phyloP scores from a whole-genome alignment of 345 rosid genomes.

The Corchorus olitorius region DNA sequence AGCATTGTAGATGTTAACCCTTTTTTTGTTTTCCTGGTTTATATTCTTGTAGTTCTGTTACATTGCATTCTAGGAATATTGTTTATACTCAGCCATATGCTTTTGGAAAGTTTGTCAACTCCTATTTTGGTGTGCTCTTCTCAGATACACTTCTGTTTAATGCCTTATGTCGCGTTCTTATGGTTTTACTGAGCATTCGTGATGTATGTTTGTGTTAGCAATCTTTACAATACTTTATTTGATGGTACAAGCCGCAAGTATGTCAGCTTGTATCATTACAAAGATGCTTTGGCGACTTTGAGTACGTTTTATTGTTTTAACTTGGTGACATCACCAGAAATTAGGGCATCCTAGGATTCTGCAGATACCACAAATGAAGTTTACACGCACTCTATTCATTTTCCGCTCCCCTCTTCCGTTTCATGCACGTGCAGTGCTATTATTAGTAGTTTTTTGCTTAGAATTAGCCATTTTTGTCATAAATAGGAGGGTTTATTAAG shows the following conservation, averaged over 20 bases:
- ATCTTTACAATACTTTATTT: background rate
- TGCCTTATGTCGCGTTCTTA: background rate
- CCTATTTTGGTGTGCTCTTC: background rate
- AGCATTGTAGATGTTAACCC: background rate
- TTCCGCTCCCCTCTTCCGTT: background rate
- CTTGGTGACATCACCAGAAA: background rate
- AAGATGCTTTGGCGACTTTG: background rate
- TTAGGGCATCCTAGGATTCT: background rate
- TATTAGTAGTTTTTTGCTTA: background rate
- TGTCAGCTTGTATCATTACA: constrained; percentile 16
- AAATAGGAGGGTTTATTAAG: background rate
- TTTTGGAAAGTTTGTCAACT: background rate
- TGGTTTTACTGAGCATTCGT: background rate
- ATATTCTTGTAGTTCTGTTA: constrained; percentile 2
- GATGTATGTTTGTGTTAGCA: background rate
- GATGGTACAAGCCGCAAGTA: background rate
- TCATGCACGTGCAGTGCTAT: background rate
- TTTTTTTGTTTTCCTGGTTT: background rate
- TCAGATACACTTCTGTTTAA: background rate
- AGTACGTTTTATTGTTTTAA: background rate
- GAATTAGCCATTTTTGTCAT: background rate
- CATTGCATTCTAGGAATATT: constrained; percentile 10
- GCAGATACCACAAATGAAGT: background rate
- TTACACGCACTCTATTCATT: background rate
- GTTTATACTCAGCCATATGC: background rate